Base-by-base conservation (phyloP, 2,329 filamentous ascomycete genomes). In the Penicillium carneum region DNA sequence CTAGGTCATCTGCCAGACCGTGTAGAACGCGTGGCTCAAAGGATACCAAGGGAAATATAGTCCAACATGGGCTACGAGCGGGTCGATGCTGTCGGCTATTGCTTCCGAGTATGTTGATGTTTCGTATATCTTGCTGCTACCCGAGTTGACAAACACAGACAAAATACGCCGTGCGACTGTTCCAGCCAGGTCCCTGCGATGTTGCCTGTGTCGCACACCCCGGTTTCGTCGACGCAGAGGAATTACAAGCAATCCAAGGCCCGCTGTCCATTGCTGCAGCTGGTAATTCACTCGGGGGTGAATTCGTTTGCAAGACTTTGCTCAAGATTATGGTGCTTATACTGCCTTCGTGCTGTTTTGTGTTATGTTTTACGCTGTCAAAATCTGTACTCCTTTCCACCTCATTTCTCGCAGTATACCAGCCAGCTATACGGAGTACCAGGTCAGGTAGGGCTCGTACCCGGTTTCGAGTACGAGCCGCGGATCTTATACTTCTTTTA, bases 181-280 rank as follows among this genome's bases (percentile, higher is more conserved):
- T 87, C 65, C 67, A 81, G 77, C 83, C 84, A 59, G 83, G 79
- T 36, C 72, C 81, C 57, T 85, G 86, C 60, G 82, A 90, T 59
- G 89, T 84, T 47, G 90, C 88, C 39, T 93, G 84, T 75, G 76
- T 87, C 14, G 90, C 90, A 1, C 91, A 93, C 76, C 90, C 90
- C 0, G 88, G 86, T 48, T 92, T 92, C 63, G 87, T 93, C 12
- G 81, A 85, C 0, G 80, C 84, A 59, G 84, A 84, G 0, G 89
- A 91, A 77, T 81, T 91, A 54, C 78, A 79, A 14, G 84, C 82
- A 42, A 88, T 91, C 70, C 82, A 80, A 8, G 86, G 85, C 0
- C 88, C 89, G 0, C 76, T 91, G 2, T 86, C 86, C 47, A 89
- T 92, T 72, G 81, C 87, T 18, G 87, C 78, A 38, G 79, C 77